A percentile compares a stretch with the other conserved stretches of the same genome.
phyloP scores from a whole-genome alignment of 2,329 filamentous ascomycete species.

The Drechslerella dactyloides region DNA sequence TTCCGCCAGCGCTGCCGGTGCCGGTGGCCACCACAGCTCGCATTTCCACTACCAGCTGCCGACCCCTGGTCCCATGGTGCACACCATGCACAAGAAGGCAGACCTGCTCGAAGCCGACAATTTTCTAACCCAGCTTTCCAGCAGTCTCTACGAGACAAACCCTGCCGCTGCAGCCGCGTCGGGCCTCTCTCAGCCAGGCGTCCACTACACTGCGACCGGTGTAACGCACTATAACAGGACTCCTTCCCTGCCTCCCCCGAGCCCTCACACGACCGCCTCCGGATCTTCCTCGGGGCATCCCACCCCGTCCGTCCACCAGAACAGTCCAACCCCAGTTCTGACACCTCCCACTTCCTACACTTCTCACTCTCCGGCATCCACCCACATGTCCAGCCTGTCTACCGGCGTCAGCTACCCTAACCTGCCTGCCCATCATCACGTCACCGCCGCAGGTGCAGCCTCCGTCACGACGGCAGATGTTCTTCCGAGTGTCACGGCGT shows the following conservation, averaged over 20 bases:
- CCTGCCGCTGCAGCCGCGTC: slow-evolving; percentile 78
- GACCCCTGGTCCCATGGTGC: slow-evolving; percentile 67
- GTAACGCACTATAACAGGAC: slow-evolving; percentile 36
- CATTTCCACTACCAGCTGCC: slow-evolving; percentile 60
- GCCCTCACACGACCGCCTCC: slow-evolving; percentile 24
- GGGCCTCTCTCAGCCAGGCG: slow-evolving; percentile 59
- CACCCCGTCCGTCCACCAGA: slow-evolving; percentile 46
- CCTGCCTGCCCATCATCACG: slow-evolving; percentile 67
- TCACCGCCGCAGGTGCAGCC: slow-evolving; percentile 62
- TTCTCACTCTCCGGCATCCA: slow-evolving; percentile 51
- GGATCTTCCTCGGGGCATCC: slow-evolving; percentile 37
- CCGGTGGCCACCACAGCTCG: slow-evolving; percentile 59
- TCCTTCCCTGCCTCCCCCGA: slow-evolving; percentile 40
- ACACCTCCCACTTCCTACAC: slow-evolving; percentile 49
- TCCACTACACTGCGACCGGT: slow-evolving; percentile 44
- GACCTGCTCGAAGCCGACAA: slow-evolving; percentile 93
- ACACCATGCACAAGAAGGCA: slow-evolving; percentile 88
- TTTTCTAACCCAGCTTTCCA: slow-evolving; percentile 93
- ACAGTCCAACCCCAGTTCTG: slow-evolving; percentile 49
- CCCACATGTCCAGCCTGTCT: slow-evolving; percentile 51
- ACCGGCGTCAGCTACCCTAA: slow-evolving; percentile 72
- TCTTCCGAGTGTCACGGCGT: slow-evolving; percentile 69
- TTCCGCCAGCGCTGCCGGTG: slow-evolving; percentile 59
- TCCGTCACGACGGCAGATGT: slow-evolving; percentile 67
- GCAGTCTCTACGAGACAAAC: slow-evolving; percentile 92